Base-by-base conservation (phyloP, 2,329 filamentous ascomycete genomes). In the Sporothrix pseudoabietina region DNA sequence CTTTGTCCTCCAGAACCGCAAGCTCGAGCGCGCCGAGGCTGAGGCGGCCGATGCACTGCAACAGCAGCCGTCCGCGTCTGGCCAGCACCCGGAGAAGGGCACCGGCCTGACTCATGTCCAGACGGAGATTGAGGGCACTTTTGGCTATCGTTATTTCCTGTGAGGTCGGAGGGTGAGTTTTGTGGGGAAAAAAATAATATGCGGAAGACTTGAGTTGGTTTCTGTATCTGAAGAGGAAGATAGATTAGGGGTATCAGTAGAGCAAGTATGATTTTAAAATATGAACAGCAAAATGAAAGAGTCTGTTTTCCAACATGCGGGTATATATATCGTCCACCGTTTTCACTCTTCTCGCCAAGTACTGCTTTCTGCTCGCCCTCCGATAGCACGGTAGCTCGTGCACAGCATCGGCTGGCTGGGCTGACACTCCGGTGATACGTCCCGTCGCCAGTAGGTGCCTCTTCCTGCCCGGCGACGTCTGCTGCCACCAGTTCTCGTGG, bases 1-100 rank as follows among this genome's bases (percentile, higher is more conserved):
- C 74, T 79, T 83, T 52, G 78, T 72, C 3, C 75, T 75, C 77
- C 79, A 80, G 78, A 83, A 83, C 72, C 77, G 73, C 68, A 72
- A 72, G 74, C 80, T 82, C 39, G 80, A 78, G 73, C 75, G 39
- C 68, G 77, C 74, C 72, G 80, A 81, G 75, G 78, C 77, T 54
- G 77, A 76, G 68, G 68, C 72, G 6, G 57, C 49, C 22, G 68
- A n/a, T 16, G 32, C 35, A 3, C 49, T 30, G 5, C 68, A 57
- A 32, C 68, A 44, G 35, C 6, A 54, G 7, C 39, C 30, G 35
- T 7, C 19, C 14, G 1, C n/a, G n/a, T 63, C 47, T 7, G 69
- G 32, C 5, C 65, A 39, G 6, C 65, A 26, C 39, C 41, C 9
- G 26, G 73, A 75, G n/a, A 74, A 76, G 72, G 65, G 26, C 12